These are phyloP conservation scores for Cladosporium sp. DNA, from an alignment of 2,329 filamentous ascomycete species.

Conservation along the genomic window DNA sequence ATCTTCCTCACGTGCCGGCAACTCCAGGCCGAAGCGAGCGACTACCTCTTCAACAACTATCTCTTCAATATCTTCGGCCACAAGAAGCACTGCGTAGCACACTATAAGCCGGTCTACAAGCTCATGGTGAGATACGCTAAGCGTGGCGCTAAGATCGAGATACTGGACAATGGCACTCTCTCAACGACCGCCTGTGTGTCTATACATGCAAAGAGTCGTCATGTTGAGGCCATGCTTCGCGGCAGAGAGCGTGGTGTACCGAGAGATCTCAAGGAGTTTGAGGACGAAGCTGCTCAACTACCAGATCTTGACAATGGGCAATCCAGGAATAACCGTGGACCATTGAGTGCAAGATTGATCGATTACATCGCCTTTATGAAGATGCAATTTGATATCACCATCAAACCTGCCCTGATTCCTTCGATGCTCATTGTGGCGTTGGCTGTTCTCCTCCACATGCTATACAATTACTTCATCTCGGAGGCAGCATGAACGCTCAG, in stretches of 20 bases:
- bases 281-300: constrained; percentile 14
- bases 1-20: constrained; percentile 19
- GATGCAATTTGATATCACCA: background rate
- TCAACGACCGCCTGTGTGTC: constrained; percentile 29
- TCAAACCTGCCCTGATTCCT: background rate
- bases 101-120: constrained; percentile 20
- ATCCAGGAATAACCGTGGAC: background rate
- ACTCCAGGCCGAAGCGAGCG: constrained; percentile 22
- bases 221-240: constrained; percentile 17
- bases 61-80: constrained; percentile 31
- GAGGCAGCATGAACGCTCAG: background rate
- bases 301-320: background rate
- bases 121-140: constrained; percentile 22
- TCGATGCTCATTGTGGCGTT: background rate
- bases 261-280: constrained; percentile 16
- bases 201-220: constrained; percentile 21
- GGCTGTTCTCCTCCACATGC: background rate
- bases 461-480: background rate
- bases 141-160: constrained; percentile 22
- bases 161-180: constrained; percentile 29
- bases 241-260: constrained; percentile 18
- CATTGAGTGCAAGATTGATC: background rate
- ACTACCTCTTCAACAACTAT: constrained; percentile 29
- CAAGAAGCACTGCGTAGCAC: constrained; percentile 24
- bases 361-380: background rate